Conservation (phyloP, 768 basidiomycete genomes). For the Leccinellum luteum region DNA sequence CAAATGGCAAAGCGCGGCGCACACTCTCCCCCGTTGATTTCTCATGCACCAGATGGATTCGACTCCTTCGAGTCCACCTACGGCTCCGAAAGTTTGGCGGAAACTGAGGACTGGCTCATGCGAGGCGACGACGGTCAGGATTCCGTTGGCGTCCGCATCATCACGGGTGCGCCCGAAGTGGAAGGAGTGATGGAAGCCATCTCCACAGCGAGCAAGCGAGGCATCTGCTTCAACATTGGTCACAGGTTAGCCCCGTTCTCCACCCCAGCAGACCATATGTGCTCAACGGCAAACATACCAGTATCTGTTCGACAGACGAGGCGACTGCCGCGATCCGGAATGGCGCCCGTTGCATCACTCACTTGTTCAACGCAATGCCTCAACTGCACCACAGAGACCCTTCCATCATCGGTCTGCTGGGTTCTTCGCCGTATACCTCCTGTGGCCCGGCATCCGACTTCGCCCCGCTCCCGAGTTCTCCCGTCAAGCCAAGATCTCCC, state of each 20-base stretch:
- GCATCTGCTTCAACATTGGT: slow-evolving; percentile 81
- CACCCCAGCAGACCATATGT: neutral
- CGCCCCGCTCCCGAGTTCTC: slow-evolving; percentile 20
- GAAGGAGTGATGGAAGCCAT: slow-evolving; percentile 77
- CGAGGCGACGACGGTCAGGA: slow-evolving; percentile 26
- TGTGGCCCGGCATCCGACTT: slow-evolving; percentile 37
- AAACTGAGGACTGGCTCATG: slow-evolving; percentile 69
- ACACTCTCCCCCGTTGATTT: slow-evolving; percentile 67
- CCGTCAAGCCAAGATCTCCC: slow-evolving; percentile 10
- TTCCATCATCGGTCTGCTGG: slow-evolving; percentile 85
- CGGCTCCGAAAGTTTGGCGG: slow-evolving; percentile 59
- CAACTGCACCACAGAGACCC: slow-evolving; percentile 89
- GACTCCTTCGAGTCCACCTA: slow-evolving; percentile 73
- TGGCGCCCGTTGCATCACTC: slow-evolving; percentile 86
- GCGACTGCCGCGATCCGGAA: slow-evolving; percentile 67
- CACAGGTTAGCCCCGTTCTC: slow-evolving; percentile 58
- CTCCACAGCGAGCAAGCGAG: slow-evolving; percentile 54
- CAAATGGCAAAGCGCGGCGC: slow-evolving; percentile 81
- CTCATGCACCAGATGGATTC: slow-evolving; percentile 60
- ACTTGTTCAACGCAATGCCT: slow-evolving; percentile 93
- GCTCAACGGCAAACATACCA: slow-evolving; percentile 26
- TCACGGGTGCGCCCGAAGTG: slow-evolving; percentile 87
- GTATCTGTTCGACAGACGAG: slow-evolving; percentile 70
- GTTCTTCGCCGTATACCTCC: slow-evolving; percentile 65
- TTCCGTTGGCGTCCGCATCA: slow-evolving; percentile 63